Percentiles rank a stretch among this genome's conserved stretches.
Conservation (phyloP, 768 basidiomycete species). For the Clitopilus passeckerianus region DNA sequence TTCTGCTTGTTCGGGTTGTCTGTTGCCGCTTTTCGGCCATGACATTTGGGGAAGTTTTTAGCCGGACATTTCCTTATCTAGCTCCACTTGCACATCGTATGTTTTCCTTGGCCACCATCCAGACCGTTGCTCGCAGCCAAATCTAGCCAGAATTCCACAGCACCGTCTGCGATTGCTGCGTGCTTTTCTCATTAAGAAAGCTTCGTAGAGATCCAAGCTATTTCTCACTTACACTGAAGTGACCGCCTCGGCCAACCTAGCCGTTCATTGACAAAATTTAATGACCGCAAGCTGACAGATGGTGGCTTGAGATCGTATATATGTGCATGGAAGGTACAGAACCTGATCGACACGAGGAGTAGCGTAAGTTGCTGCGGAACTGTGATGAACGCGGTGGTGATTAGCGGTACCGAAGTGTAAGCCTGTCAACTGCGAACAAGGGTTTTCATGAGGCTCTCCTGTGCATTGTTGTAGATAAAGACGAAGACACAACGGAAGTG, state of each 20-base stretch:
- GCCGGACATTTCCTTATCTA: constrained; percentile 6
- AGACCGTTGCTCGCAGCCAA: background rate
- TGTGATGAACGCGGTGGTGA: background rate
- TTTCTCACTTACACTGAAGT: no score
- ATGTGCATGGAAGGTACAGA: background rate
- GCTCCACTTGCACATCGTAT: constrained; percentile 24
- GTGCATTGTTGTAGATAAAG: no score
- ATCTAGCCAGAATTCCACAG: background rate
- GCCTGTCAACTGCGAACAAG: no score
- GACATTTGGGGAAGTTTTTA: background rate
- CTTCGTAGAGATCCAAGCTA: no score
- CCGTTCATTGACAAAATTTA: no score
- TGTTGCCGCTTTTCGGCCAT: background rate
- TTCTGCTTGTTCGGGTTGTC: background rate
- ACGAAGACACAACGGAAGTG: no score
- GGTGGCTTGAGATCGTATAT: background rate
- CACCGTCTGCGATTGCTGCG: no score
- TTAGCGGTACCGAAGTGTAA: no score
- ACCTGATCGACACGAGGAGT: background rate
- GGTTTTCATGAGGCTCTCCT: no score
- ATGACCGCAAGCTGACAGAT: no score
- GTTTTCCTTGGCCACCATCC: background rate
- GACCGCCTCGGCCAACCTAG: no score
- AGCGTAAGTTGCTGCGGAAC: background rate
- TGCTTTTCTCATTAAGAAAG: no score